These are phyloP conservation scores for Lantana camara DNA, from an alignment of 257 asterid genomes.

Conservation along the genomic window DNA sequence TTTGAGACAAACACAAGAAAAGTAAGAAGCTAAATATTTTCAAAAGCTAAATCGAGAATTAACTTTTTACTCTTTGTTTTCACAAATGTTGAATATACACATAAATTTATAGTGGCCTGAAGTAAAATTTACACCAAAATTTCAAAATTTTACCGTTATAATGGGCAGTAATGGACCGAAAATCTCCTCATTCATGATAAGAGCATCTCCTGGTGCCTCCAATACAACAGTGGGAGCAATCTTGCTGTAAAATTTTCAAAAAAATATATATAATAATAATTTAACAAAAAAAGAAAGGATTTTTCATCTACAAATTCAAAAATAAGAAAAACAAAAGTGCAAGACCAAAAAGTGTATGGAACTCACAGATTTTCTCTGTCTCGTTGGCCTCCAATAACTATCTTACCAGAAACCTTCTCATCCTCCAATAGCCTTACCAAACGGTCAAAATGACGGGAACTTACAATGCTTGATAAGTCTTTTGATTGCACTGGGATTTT, in stretches of 20 bases:
- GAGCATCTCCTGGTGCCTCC: constrained; percentile 75
- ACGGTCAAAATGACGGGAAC: constrained; percentile 69
- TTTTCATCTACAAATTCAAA: too few species aligned
- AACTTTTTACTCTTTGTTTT: too few species aligned
- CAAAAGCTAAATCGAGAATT: not conserved
- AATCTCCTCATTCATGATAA: constrained; percentile 85
- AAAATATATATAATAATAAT: too few species aligned
- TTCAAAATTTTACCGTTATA: constrained; percentile 55
- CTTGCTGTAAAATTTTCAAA: constrained; percentile 63
- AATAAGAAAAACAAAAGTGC: not conserved
- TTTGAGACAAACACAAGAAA: constrained; percentile 14
- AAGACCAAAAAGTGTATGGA: constrained; percentile 24
- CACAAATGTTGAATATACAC: too few species aligned
- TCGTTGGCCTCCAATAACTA: constrained; percentile 82
- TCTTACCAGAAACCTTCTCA: constrained; percentile 64
- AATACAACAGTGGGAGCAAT: constrained; percentile 79
- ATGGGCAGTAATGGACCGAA: constrained; percentile 92
- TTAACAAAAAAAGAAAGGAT: too few species aligned
- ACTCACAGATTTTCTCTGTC: constrained; percentile 74
- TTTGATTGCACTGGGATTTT: constrained; percentile 70
- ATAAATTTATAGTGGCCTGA: too few species aligned
- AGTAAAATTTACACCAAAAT: too few species aligned
- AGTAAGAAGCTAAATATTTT: constrained; percentile 1
- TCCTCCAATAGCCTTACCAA: constrained; percentile 69
- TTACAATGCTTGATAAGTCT: constrained; percentile 79